A percentile compares a stretch with the other conserved stretches of the same genome.
Evolutionary conservation across 208 protist species (phyloP).

Genomic region (Trypanosoma melophagium): DNA sequence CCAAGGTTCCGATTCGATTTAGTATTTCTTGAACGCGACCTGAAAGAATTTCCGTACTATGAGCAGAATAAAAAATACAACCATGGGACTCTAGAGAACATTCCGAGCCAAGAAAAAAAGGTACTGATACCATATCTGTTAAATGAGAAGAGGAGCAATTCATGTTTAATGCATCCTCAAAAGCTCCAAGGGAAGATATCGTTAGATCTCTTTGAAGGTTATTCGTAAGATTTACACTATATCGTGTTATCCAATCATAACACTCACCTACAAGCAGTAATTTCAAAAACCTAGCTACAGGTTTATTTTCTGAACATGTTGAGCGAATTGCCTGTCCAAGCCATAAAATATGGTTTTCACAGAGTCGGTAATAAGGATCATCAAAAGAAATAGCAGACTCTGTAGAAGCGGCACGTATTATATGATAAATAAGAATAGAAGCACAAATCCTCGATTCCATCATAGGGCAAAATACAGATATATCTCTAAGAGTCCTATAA

Average conservation of each 20-base stretch:
- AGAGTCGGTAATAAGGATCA: slow-evolving; percentile 35
- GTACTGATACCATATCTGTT: slow-evolving; percentile 22
- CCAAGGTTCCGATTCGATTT: background rate
- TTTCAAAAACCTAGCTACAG: slow-evolving; percentile 35
- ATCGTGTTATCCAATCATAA: slow-evolving; percentile 42
- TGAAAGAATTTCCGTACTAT: background rate
- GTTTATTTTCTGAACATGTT: slow-evolving; percentile 37
- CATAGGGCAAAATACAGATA: slow-evolving; percentile 37
- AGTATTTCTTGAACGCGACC: slow-evolving; percentile 14
- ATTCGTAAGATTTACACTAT: slow-evolving; percentile 32
- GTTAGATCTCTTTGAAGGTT: slow-evolving; percentile 32
- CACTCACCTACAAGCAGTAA: slow-evolving; percentile 49
- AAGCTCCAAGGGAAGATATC: slow-evolving; percentile 32
- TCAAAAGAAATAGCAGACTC: slow-evolving; percentile 35
- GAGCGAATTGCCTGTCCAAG: slow-evolving; percentile 33
- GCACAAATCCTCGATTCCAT: slow-evolving; percentile 48
- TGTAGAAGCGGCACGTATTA: slow-evolving; percentile 24
- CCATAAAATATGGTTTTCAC: slow-evolving; percentile 50
- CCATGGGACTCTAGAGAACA: slow-evolving; percentile 33
- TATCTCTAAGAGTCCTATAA: slow-evolving; percentile 30
- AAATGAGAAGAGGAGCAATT: slow-evolving; percentile 15
- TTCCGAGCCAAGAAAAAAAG: slow-evolving; percentile 48
- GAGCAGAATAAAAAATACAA: slow-evolving; percentile 16
- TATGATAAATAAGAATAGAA: slow-evolving; percentile 53
- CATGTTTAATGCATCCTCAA: slow-evolving; percentile 42